A percentile compares a stretch with the other conserved stretches of the same genome.
Conservation (phyloP, 768 basidiomycete species). For the Roridomyces roridus region DNA sequence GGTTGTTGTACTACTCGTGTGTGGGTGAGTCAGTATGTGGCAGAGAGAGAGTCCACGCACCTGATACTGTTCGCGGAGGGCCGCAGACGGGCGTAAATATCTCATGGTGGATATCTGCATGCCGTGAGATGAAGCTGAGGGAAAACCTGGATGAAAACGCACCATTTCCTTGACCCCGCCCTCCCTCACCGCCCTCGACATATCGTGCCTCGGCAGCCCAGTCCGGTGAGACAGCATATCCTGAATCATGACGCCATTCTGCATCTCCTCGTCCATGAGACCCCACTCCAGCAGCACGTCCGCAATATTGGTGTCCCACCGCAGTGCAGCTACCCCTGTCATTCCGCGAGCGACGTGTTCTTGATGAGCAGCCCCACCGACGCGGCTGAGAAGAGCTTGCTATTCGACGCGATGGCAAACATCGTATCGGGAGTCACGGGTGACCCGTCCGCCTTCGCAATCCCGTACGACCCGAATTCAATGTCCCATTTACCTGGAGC, state of each 20-base stretch:
- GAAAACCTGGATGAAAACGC: too few species aligned
- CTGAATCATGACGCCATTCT: conserved; percentile 38
- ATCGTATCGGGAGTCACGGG: conserved; percentile 48
- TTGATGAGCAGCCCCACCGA: conserved; percentile 46
- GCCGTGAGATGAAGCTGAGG: too few species aligned
- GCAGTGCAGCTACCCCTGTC: conserved; percentile 33
- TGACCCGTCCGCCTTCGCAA: conserved; percentile 37
- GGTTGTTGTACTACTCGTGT: conserved; percentile 42
- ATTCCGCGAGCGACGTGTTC: conserved; percentile 39
- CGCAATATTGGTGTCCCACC: conserved; percentile 42
- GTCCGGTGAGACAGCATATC: conserved; percentile 50
- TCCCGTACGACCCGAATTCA: conserved; percentile 45
- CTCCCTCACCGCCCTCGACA: conserved; percentile 32
- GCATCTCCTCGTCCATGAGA: conserved; percentile 41
- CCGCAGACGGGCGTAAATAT: conserved; percentile 46
- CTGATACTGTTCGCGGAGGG: conserved; percentile 45
- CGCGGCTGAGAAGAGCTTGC: conserved; percentile 45
- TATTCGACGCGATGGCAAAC: conserved; percentile 51
- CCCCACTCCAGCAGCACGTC: conserved; percentile 46
- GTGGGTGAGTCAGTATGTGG: too few species aligned
- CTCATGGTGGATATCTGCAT: conserved; percentile 42
- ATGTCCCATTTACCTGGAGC: conserved; percentile 39
- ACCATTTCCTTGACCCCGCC: conserved; percentile 44
- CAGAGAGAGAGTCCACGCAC: too few species aligned
- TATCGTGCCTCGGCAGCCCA: conserved; percentile 51